A percentile compares a stretch with the other conserved stretches of the same genome.
Evolutionary conservation across 2,329 filamentous ascomycete genomes (phyloP).

Genomic region (Periglandula ipomoeae): DNA sequence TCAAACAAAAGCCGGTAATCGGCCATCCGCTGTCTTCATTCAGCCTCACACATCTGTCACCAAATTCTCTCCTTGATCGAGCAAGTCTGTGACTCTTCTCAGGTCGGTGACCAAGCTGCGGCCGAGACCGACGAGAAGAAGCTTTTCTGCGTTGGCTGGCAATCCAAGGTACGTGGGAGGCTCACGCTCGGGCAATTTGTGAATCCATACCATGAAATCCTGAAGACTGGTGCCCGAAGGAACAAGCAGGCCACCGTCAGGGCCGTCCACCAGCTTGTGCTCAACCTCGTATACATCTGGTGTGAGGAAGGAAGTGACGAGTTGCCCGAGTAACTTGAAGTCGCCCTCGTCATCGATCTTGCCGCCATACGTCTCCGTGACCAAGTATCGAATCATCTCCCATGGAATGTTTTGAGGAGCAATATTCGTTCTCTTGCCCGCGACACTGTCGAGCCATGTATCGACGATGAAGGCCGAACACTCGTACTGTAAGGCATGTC

Average conservation of each 20-base stretch:
- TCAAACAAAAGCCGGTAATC: no score
- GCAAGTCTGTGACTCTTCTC: constrained; percentile 71
- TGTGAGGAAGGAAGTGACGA: constrained; percentile 74
- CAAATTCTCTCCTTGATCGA: constrained; percentile 91
- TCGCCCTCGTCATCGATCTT: constrained; percentile 92
- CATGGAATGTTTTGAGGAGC: constrained; percentile 91
- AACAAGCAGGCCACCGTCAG: constrained; percentile 56
- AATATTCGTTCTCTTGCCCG: constrained; percentile 82
- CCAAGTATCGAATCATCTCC: constrained; percentile 85
- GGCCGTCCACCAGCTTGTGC: constrained; percentile 73
- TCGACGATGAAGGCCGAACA: constrained; percentile 95
- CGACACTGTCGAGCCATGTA: constrained; percentile 78
- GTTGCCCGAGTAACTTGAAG: constrained; percentile 60
- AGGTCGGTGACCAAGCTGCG: constrained; percentile 76
- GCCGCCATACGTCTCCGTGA: constrained; percentile 93
- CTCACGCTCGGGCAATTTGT: constrained; percentile 84
- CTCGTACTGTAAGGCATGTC: constrained; percentile 62
- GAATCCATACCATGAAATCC: constrained; percentile 88
- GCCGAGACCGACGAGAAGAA: constrained; percentile 82
- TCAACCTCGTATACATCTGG: constrained; percentile 86
- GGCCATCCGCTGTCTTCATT: no score
- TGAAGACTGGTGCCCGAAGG: constrained; percentile 73
- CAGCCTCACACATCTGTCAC: constrained; percentile 49
- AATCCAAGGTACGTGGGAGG: constrained; percentile 91
- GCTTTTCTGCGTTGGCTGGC: constrained; percentile 92